Percentiles rank a stretch among this genome's conserved stretches.
Conservation (phyloP, 345 rosid genomes). For the Ailanthus altissimus region DNA sequence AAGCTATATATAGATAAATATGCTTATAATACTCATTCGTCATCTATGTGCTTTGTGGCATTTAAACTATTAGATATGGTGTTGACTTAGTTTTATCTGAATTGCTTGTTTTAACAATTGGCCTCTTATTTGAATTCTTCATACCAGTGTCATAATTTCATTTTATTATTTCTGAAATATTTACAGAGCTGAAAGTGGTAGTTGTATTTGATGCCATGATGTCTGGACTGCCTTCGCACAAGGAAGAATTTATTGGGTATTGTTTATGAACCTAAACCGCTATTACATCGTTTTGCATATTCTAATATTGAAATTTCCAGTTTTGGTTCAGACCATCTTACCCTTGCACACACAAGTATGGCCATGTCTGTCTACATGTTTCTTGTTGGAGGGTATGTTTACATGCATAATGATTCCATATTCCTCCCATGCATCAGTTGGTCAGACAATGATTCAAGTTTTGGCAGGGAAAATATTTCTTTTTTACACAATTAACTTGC, state of each 20-base stretch:
- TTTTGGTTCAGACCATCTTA: no score
- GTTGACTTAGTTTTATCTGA: constrained; percentile 6
- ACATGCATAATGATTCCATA: not conserved
- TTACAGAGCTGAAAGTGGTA: constrained; percentile 89
- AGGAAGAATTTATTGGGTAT: constrained; percentile 80
- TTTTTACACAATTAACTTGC: not conserved
- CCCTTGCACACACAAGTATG: no score
- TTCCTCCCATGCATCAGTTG: not conserved
- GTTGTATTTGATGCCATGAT: constrained; percentile 93
- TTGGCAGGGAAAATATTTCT: no score
- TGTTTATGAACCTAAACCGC: constrained; percentile 10
- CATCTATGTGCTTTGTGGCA: not conserved
- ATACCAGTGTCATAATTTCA: constrained; percentile 15
- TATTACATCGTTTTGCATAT: not conserved
- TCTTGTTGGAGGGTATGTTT: not conserved
- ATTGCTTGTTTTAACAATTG: not conserved
- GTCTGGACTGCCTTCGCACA: constrained; percentile 92
- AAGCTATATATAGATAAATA: not conserved
- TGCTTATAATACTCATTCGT: not conserved
- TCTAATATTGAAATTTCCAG: constrained; percentile 1
- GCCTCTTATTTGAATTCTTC: not conserved
- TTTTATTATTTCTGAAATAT: constrained; percentile 23
- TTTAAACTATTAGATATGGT: not conserved
- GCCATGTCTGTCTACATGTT: not conserved
- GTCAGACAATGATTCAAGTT: not conserved